Evolutionary conservation across 129 eudicot genomes (phyloP), one percentile per base, ranked within the genome.

Genomic region (Arctium minus): DNA sequence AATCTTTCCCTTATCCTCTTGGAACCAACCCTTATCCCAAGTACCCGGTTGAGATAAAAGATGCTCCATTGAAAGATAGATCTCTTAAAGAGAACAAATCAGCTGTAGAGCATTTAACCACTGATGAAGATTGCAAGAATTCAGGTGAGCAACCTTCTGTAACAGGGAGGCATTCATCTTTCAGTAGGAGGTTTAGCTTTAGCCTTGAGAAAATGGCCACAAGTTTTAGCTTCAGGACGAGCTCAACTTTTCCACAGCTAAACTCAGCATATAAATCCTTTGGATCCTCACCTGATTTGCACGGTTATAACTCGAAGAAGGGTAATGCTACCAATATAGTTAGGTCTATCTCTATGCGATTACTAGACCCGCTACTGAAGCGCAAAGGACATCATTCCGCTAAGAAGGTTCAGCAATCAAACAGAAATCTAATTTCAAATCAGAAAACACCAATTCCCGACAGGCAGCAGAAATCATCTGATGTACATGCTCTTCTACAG

Each of bases 281-380:
- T 11, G 84, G 83, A 42, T 65, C 27, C 46, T 84, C 89, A 40
- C 42, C 81, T 79, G 75, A 80, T 81, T 72, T 76, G 65, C 88
- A 60, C 39, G 68, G 76, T 67, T 9, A 27, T 42, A 78, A 77
- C 27, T 72, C 35, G 39, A 85, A 88, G 31, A 88, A 77, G 37
- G 82, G 46, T 68, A 76, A 79, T 80, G 46, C 74, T 36, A 79
- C 74, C 79, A 62, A 73, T 75, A 82, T 79, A 86, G 68, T 87
- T 30, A 88, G 87, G 80, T 83, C 91, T 40, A 89, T 92, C 85
- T 93, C 90, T 33, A 84, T 90, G 29, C 85, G 93, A 74, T 84
- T 92, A 48, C 89, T 92, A 11, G 90, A 89, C 81, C 97, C 97
- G 38, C 62, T 90, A 42, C 79, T 92, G 40, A 92, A 89, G 86